A percentile compares a stretch with the other conserved stretches of the same genome.
Conservation (phyloP, 352 stramenopile species). For the Aphanomyces astaci region DNA sequence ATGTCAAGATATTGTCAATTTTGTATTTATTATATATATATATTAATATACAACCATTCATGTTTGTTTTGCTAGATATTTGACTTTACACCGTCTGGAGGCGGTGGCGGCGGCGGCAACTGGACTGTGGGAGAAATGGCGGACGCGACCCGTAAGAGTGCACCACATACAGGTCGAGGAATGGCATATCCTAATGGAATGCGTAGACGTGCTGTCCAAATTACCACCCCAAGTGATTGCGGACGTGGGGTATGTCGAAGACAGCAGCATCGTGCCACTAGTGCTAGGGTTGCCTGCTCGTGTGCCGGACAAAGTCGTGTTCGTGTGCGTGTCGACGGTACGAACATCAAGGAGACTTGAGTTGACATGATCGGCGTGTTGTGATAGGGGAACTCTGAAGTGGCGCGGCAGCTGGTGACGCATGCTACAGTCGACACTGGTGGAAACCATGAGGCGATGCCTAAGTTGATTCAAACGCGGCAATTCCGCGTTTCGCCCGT, state of each 20-base stretch:
- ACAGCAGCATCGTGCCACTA: neutral
- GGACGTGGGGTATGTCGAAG: slow-evolving; percentile 9
- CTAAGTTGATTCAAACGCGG: slow-evolving; percentile 17
- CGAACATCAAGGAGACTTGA: too few species aligned
- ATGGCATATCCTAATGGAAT: neutral
- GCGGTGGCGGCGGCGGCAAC: neutral
- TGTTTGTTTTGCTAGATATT: slow-evolving; percentile 1
- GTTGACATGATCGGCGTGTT: too few species aligned
- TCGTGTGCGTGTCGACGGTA: slow-evolving; percentile 20
- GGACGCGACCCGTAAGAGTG: neutral
- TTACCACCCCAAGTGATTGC: slow-evolving; percentile 8
- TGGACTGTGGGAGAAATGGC: neutral
- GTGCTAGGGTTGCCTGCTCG: slow-evolving; percentile 1
- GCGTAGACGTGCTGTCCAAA: neutral
- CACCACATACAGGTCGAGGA: neutral
- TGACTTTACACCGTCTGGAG: slow-evolving; percentile 11
- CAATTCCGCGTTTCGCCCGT: slow-evolving; percentile 2
- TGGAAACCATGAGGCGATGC: too few species aligned
- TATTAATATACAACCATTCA: too few species aligned
- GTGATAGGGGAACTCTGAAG: slow-evolving; percentile 5
- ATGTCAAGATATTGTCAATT: neutral
- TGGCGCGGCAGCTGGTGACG: slow-evolving; percentile 7
- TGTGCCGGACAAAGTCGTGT: slow-evolving; percentile 4
- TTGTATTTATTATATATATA: too few species aligned
- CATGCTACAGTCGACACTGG: too few species aligned